Evolutionary conservation across 2,329 filamentous ascomycete genomes (phyloP), one percentile per base, ranked within the genome.

Genomic region (Xenoacremonium recifei): DNA sequence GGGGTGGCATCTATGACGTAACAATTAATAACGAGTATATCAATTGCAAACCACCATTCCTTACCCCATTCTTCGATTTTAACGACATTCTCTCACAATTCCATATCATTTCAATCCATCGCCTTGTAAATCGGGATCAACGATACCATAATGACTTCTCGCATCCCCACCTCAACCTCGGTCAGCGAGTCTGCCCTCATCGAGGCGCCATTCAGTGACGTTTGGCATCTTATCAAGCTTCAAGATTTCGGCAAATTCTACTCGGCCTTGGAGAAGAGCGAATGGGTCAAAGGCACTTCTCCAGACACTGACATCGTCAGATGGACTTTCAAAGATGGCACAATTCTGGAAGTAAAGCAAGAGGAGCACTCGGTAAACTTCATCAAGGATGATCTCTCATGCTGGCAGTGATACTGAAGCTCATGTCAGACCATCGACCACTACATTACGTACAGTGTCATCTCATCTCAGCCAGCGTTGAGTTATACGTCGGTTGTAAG

Each of bases 171-270:
- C 31, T 80, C 80, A 45, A 84, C 80, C 56, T 82, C 78, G 19
- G 80, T 86, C 57, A 69, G 73, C 54, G 82, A 85, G 69, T 81
- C 77, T 42, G 75, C 79, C 59, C 81, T 88, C 65, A 86, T 88
- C 67, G 73, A 79, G 54, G 82, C 82, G 27, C 78, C 79, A 23
- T 76, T 87, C 62, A 75, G 75, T 57, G 65, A 77, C 53, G 83
- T 87, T 62, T 88, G 84, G 84, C 84, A 87, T 71, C 72, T 80
- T 58, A 83, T 87, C 77, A 87, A 87, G 75, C 79, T 87, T 29
- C 76, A 80, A 64, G 74, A 82, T 63, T 87, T 88, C 66, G 64
- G 68, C 69, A 74, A 77, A 58, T 88, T 85, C 72, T 87, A 82
- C 80, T 69, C 72, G 33, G 76, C 77, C 49, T 73, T 88, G 33